Evolutionary conservation across 257 asterid genomes (phyloP).

Genomic region (Galeopsis tetrahit): DNA sequence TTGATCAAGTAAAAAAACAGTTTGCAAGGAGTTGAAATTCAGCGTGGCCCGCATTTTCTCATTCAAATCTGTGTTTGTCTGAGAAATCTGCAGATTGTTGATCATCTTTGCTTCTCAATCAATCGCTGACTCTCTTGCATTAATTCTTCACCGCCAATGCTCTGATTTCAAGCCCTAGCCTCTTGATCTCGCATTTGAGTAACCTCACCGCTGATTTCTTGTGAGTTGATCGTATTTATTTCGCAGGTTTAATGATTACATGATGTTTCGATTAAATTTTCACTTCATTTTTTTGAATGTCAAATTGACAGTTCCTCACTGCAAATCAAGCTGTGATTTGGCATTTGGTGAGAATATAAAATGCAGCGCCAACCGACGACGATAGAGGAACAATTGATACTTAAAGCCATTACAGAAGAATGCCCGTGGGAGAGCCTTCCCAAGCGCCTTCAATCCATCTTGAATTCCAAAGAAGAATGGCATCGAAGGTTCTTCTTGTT

Average conservation of each 20-base stretch:
- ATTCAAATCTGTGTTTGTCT: constrained; percentile 30
- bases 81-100: constrained; percentile 7
- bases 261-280: constrained; percentile 16
- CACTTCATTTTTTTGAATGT: constrained; percentile 6
- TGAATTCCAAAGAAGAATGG: constrained; percentile 95
- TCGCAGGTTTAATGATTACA: constrained; percentile 14
- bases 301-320: constrained; percentile 21
- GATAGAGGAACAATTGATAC: constrained; percentile 85
- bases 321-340: constrained; percentile 23
- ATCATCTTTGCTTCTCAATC: constrained; percentile 18
- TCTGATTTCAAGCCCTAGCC: constrained; percentile 35
- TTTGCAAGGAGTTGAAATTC: background rate
- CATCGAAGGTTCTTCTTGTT: constrained; percentile 74
- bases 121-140: background rate
- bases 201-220: constrained; percentile 27
- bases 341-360: constrained; percentile 35
- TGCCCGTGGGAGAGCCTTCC: constrained; percentile 88
- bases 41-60: constrained; percentile 9
- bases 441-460: constrained; percentile 88
- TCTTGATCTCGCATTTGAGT: constrained; percentile 41
- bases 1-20: background rate
- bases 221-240: constrained; percentile 27
- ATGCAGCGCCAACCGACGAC: constrained; percentile 84
- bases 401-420: constrained; percentile 83
- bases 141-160: constrained; percentile 27